Percentiles rank a stretch among this genome's conserved stretches.
Evolutionary conservation across 2,329 filamentous ascomycete species (phyloP).

Genomic region (Teratosphaeria zuluensis): DNA sequence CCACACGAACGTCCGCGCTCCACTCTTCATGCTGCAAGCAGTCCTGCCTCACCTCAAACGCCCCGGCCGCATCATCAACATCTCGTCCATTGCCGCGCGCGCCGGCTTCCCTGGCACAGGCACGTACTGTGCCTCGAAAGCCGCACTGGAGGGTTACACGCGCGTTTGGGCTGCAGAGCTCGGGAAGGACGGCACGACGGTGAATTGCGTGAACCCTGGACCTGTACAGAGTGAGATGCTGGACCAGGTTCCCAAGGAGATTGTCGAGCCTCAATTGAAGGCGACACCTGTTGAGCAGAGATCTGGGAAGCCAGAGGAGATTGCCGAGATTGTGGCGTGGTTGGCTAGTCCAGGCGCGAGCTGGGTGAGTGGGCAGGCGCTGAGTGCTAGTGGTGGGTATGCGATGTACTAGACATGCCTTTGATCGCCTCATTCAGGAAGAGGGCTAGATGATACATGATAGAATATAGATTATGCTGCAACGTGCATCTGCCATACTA

Average conservation of each 20-base stretch:
- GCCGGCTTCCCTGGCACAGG: conserved; percentile 28
- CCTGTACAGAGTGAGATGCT: conserved; percentile 51
- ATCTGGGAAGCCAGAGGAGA: conserved; percentile 43
- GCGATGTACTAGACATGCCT: conserved; percentile 10
- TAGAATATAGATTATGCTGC: neutral
- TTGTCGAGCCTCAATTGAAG: conserved; percentile 41
- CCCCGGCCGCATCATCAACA: conserved; percentile 48
- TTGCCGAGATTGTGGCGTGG: conserved; percentile 48
- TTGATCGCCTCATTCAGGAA: neutral
- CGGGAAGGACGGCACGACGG: conserved; percentile 47
- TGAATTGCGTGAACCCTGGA: conserved; percentile 52
- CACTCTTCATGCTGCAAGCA: neutral
- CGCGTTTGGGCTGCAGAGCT: conserved; percentile 51
- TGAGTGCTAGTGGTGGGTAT: conserved; percentile 45
- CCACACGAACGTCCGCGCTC: neutral
- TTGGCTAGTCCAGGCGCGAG: conserved; percentile 34
- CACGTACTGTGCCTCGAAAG: conserved; percentile 49
- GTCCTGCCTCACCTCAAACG: neutral
- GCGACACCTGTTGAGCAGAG: conserved; percentile 44
- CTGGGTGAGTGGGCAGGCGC: conserved; percentile 39
- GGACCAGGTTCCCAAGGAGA: conserved; percentile 40
- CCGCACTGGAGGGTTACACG: conserved; percentile 51
- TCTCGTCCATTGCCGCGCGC: conserved; percentile 44
- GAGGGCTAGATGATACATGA: neutral
- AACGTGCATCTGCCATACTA: neutral